Conservation (phyloP, 441 rosid genomes). For the Adansonia grandidieri region DNA sequence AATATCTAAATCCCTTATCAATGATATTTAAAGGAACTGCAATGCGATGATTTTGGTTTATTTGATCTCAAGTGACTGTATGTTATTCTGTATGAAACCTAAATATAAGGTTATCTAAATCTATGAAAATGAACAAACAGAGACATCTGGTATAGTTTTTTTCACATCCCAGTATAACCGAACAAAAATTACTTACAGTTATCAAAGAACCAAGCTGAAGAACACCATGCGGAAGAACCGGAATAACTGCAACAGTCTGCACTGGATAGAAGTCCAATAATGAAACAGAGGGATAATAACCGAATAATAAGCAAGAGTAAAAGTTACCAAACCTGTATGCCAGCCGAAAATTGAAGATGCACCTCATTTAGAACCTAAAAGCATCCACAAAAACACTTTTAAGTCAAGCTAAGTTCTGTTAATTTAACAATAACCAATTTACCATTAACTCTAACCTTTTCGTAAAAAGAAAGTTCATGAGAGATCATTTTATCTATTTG, state of each 20-base stretch:
- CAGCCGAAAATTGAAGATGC: conserved; percentile 80
- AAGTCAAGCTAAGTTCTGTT: no score
- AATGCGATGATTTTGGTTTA: conserved; percentile 8
- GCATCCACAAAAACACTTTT: conserved; percentile 22
- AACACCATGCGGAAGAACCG: conserved; percentile 82
- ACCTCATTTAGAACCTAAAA: conserved; percentile 71
- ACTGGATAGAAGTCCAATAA: conserved; percentile 28
- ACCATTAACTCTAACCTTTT: background rate
- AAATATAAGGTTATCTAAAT: conserved; percentile 7
- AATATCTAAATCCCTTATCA: background rate
- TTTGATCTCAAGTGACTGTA: conserved; percentile 1
- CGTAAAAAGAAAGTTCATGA: background rate
- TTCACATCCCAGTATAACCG: background rate
- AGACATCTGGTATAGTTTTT: background rate
- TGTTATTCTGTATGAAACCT: background rate
- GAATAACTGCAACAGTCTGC: conserved; percentile 89
- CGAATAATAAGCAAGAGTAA: conserved; percentile 17
- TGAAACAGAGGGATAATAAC: conserved; percentile 18
- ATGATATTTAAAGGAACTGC: background rate
- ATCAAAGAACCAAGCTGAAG: conserved; percentile 85
- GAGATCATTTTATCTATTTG: background rate
- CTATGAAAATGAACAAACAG: background rate
- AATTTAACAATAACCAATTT: no score
- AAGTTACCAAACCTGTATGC: conserved; percentile 74
- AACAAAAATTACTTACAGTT: conserved; percentile 53